Conservation (phyloP, 2,329 filamentous ascomycete genomes). For the Chaetomiaceae sp. region DNA sequence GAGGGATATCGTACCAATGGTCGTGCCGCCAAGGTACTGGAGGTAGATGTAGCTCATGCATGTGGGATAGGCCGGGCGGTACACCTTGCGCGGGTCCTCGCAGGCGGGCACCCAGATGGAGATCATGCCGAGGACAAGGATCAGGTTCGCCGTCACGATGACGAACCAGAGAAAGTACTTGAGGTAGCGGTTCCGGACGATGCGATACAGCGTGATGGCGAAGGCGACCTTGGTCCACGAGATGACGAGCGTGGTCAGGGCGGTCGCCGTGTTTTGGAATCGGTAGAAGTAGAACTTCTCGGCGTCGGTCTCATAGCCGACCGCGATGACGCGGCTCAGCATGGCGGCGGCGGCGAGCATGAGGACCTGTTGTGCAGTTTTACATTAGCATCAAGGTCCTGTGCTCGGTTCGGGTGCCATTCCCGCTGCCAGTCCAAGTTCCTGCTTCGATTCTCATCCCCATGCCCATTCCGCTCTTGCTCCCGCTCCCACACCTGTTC, state of each 20-base stretch:
- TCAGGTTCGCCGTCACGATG: constrained; percentile 24
- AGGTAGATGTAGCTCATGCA: constrained; percentile 1
- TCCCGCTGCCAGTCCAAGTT: too few relatives aligned
- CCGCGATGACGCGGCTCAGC: constrained; percentile 12
- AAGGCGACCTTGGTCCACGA: constrained; percentile 27
- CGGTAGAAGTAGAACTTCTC: constrained; percentile 14
- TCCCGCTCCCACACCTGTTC: background rate
- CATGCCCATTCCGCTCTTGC: too few relatives aligned
- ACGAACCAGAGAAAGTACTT: constrained; percentile 23
- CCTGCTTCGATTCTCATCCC: too few relatives aligned
- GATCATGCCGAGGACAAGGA: constrained; percentile 23
- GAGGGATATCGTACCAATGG: constrained; percentile 12
- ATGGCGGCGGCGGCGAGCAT: constrained; percentile 12
- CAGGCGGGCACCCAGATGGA: constrained; percentile 19
- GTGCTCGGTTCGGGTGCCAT: too few relatives aligned
- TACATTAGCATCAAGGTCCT: too few relatives aligned
- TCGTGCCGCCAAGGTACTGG: constrained; percentile 1
- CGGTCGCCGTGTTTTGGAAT: constrained; percentile 14
- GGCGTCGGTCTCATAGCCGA: constrained; percentile 13
- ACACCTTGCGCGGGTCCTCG: constrained; percentile 5
- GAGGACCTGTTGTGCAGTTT: constrained; percentile 4
- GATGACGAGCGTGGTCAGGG: constrained; percentile 16
- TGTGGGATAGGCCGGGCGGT: constrained; percentile 1
- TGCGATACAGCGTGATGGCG: constrained; percentile 24
- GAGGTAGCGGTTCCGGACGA: constrained; percentile 20